Evolutionary conservation across 768 basidiomycete species (phyloP).

Genomic region (Clitopilus passeckerianus): DNA sequence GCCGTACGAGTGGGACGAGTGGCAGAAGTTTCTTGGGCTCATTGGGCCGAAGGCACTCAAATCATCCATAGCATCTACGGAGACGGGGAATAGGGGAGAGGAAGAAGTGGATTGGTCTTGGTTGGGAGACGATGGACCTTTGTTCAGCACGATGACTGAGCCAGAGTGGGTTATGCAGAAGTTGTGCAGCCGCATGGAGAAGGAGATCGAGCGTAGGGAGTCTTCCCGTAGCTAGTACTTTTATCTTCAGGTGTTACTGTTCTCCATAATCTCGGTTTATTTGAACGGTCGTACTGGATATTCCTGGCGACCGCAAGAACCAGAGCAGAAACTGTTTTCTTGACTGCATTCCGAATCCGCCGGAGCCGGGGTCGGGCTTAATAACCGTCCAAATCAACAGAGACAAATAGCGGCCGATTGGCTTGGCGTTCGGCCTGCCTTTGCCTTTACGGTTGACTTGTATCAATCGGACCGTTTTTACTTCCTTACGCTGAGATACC

Average conservation of each 20-base stretch:
- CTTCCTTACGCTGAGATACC: too few species aligned
- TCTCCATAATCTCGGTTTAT: not conserved
- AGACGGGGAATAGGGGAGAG: not conserved
- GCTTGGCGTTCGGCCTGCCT: too few species aligned
- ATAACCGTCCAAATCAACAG: too few species aligned
- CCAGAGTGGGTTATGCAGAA: slow-evolving; percentile 32
- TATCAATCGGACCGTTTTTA: too few species aligned
- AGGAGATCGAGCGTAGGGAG: slow-evolving; percentile 19
- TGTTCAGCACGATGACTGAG: slow-evolving; percentile 29
- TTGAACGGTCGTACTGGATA: not conserved
- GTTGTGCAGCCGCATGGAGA: slow-evolving; percentile 26
- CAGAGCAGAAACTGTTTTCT: too few species aligned
- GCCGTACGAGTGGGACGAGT: slow-evolving; percentile 32
- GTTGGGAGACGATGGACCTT: slow-evolving; percentile 33
- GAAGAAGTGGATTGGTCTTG: slow-evolving; percentile 25
- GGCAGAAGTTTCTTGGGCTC: slow-evolving; percentile 26
- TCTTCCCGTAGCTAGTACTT: not conserved
- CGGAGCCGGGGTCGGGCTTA: too few species aligned
- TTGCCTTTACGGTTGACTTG: too few species aligned
- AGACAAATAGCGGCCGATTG: too few species aligned
- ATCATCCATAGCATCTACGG: not conserved
- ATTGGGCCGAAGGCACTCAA: slow-evolving; percentile 16
- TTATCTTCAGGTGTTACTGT: not conserved
- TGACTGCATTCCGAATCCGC: too few species aligned
- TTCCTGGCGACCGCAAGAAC: too few species aligned